phyloP scores from a whole-genome alignment of 2,329 filamentous ascomycete genomes.

The Fusarium neocosmosporiellum region DNA sequence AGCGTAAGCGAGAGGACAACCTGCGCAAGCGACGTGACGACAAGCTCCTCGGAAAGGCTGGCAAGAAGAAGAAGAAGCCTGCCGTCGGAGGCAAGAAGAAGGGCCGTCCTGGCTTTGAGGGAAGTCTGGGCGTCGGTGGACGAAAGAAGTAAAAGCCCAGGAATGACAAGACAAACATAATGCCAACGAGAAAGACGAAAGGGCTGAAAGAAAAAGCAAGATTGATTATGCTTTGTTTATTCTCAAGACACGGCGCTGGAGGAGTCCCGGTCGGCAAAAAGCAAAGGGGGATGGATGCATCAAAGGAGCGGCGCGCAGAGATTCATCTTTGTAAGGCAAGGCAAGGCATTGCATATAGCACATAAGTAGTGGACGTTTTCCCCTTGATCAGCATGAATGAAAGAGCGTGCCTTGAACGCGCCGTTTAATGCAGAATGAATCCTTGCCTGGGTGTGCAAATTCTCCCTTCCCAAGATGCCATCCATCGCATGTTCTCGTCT shows the following conservation, averaged over 20 bases:
- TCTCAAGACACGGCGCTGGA: constrained; percentile 38
- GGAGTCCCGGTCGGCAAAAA: constrained; percentile 40
- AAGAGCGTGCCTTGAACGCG: constrained; percentile 16
- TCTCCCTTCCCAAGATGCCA: not conserved
- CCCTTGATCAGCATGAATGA: constrained; percentile 24
- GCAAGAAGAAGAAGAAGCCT: constrained; percentile 65
- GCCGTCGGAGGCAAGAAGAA: constrained; percentile 54
- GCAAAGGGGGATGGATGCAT: constrained; percentile 9
- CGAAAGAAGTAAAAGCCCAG: constrained; percentile 56
- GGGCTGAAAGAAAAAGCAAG: constrained; percentile 17
- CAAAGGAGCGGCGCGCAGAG: not conserved
- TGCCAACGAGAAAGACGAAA: constrained; percentile 4
- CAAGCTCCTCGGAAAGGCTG: constrained; percentile 69
- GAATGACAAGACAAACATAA: not conserved
- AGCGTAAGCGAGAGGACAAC: constrained; percentile 86
- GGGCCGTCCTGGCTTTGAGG: constrained; percentile 75
- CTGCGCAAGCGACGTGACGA: constrained; percentile 79
- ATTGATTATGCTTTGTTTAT: constrained; percentile 30
- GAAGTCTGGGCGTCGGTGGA: constrained; percentile 68
- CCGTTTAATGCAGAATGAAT: constrained; percentile 3
- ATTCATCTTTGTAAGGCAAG: not conserved
- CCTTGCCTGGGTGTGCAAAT: not conserved
- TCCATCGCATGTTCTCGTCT: not conserved
- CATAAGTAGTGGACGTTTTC: constrained; percentile 16
- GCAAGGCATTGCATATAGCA: constrained; percentile 3